phyloP scores from a whole-genome alignment of 805 yeast genomes.

The Candida tibetensis region DNA sequence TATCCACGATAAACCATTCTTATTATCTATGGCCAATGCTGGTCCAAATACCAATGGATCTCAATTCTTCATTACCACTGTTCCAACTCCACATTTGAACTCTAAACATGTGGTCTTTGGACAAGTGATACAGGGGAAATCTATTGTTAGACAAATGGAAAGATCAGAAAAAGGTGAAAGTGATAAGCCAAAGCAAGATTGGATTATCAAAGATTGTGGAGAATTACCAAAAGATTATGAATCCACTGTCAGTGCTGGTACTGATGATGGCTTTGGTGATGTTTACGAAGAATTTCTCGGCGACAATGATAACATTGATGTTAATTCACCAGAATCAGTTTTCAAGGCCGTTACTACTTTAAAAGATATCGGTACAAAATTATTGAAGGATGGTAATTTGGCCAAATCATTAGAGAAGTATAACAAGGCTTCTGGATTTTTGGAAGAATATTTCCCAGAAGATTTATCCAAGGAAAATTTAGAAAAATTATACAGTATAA shows the following conservation, averaged over 20 bases:
- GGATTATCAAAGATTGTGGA: conserved; percentile 77
- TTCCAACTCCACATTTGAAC: conserved; percentile 89
- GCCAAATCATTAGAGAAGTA: conserved; percentile 64
- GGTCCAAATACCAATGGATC: conserved; percentile 96
- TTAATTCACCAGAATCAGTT: conserved; percentile 60
- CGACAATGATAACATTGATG: conserved; percentile 68
- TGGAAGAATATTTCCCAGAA: conserved; percentile 72
- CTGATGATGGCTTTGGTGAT: conserved; percentile 84
- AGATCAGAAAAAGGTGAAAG: conserved; percentile 57
- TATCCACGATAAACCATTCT: conserved; percentile 79
- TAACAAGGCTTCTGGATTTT: conserved; percentile 65
- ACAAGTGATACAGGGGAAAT: conserved; percentile 75
- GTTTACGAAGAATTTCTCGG: conserved; percentile 69
- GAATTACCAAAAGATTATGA: conserved; percentile 61
- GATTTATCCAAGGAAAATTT: conserved; percentile 56
- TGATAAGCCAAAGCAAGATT: conserved; percentile 72
- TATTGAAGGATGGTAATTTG: conserved; percentile 63
- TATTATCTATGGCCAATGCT: conserved; percentile 95
- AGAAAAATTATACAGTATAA: conserved; percentile 48
- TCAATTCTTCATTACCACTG: conserved; percentile 92
- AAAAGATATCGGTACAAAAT: conserved; percentile 75
- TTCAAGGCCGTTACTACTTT: conserved; percentile 60
- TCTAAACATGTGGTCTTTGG: conserved; percentile 98
- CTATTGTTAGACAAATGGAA: conserved; percentile 77
- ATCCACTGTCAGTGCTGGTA: conserved; percentile 43